Evolutionary conservation across 108 stramenopile species (phyloP).

Genomic region (Halocafeteria seosinensis): DNA sequence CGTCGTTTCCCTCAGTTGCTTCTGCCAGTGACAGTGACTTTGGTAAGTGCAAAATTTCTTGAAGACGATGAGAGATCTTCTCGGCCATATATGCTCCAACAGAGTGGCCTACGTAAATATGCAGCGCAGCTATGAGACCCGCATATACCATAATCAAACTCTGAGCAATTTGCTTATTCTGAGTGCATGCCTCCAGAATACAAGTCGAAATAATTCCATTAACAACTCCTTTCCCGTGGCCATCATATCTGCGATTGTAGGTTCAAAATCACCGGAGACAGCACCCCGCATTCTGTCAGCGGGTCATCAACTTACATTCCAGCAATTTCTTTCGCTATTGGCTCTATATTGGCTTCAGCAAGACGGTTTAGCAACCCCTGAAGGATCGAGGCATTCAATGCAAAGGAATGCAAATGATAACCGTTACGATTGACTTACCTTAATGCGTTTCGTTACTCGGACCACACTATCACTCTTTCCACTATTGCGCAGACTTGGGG

Average conservation of each 20-base stretch:
- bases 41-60: not conserved
- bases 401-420: too few species aligned
- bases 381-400: too few species aligned
- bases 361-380: conserved; percentile 32
- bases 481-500: conserved; percentile 1
- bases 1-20: not conserved
- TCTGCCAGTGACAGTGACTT: not conserved
- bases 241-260: too few species aligned
- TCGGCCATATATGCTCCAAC: conserved; percentile 24
- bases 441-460: too few species aligned
- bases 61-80: not conserved
- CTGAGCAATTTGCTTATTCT: conserved; percentile 13
- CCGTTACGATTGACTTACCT: too few species aligned
- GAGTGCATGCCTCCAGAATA: not conserved
- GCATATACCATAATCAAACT: conserved; percentile 20
- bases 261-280: too few species aligned
- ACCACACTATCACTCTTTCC: too few species aligned
- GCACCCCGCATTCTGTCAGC: not conserved
- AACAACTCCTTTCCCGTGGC: too few species aligned
- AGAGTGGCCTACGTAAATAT: conserved; percentile 15
- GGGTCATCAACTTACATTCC: conserved; percentile 11
- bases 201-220: not conserved
- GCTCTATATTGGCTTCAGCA: conserved; percentile 23
- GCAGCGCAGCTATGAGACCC: conserved; percentile 23
- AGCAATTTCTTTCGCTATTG: conserved; percentile 7